Evolutionary conservation across 768 basidiomycete species (phyloP).

Genomic region (Trametes punicea): DNA sequence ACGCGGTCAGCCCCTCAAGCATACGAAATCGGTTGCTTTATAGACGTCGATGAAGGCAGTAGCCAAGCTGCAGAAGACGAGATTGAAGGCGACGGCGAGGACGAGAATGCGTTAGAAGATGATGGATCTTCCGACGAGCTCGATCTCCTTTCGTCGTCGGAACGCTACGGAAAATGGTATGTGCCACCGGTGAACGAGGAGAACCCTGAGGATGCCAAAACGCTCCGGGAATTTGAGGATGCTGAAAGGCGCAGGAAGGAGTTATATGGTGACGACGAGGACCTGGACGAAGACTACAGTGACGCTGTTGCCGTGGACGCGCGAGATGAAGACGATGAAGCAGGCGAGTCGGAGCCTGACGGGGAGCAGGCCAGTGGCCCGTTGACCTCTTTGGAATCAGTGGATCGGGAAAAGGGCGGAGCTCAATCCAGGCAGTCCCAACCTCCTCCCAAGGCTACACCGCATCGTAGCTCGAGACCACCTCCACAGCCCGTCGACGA

Average conservation of each 20-base stretch:
- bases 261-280: slow-evolving; percentile 43
- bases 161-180: slow-evolving; percentile 30
- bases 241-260: slow-evolving; percentile 55
- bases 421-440: not conserved
- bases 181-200: slow-evolving; percentile 44
- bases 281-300: not conserved
- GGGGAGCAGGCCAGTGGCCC: no score
- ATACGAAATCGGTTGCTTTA: slow-evolving; percentile 51
- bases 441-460: not conserved
- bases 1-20: slow-evolving; percentile 41
- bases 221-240: slow-evolving; percentile 63
- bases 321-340: slow-evolving; percentile 26
- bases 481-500: slow-evolving; percentile 1
- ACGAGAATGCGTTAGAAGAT: slow-evolving; percentile 29
- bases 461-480: slow-evolving; percentile 2
- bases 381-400: not conserved
- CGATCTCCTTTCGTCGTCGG: slow-evolving; percentile 42
- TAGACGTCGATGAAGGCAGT: slow-evolving; percentile 35
- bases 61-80: slow-evolving; percentile 44
- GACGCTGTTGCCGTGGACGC: slow-evolving; percentile 27
- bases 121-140: slow-evolving; percentile 49
- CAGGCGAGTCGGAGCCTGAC: not conserved
- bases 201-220: slow-evolving; percentile 54
- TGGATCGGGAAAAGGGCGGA: slow-evolving; percentile 16
- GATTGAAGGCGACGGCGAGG: slow-evolving; percentile 30